Base-by-base conservation (phyloP, 257 asterid species). In the Lavandula angustifolia region DNA sequence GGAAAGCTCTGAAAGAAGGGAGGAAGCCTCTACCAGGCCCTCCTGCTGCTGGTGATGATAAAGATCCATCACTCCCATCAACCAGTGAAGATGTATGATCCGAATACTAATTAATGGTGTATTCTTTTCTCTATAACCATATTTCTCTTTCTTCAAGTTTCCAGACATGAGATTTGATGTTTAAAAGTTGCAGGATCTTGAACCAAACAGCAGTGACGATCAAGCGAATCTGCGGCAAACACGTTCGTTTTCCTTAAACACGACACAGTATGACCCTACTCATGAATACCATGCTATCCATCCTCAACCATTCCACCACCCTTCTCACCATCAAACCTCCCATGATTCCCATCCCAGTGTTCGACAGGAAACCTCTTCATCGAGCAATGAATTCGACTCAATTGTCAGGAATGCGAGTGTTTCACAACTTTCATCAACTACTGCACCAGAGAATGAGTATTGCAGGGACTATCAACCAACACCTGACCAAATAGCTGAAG, bases 1-100 rank as follows among this genome's bases (percentile, higher is more conserved):
- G 97, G 73, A 91, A 88, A 79, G 94, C 98, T 64, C 40, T 88
- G 81, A 91, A 91, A 72, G 98, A 91, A 82, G 98, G 96, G 76
- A 82, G 86, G 80, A 81, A 75, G 71, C 98, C 98, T 66, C 71
- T 76, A 40, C 87, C 98, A 34, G 96, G 98, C 22, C 98, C 98
- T 73, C 98, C n/a, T n/a, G n/a, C n/a, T n/a, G n/a, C 96, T 10
- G 91, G 91, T 54, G 95, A 82, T 54, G 96, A 85, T 58, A 46
- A 72, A 38, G 92, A 76, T 73, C 35, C 50, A 5, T 56, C 71
- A 32, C 47, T 60, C 6, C 71, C 52, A 40, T 66, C 80, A 48
- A 61, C 51, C 35, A 64, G 66, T 57, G 81, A 72, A 67, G 43
- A 72, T 44, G 81, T 72, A 76, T 58, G 78, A 50, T 46, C 16